Base-by-base conservation (phyloP, 1,284 basidiomycete genomes). In the Malassezia arunalokei region DNA sequence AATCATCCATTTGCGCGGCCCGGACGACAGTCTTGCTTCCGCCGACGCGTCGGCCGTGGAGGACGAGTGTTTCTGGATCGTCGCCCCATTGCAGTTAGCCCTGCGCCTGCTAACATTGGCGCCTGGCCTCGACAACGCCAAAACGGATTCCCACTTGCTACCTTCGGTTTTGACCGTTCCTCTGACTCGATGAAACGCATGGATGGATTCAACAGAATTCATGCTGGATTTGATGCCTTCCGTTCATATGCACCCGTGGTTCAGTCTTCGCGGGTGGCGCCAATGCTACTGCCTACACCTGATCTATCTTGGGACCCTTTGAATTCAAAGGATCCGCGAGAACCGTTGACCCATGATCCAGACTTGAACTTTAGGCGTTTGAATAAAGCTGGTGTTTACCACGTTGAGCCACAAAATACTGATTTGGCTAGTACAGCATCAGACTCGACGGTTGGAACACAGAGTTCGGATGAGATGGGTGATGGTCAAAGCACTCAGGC, bases 61-160 rank as follows among this genome's bases (percentile, higher is more conserved):
- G 70, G 70, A 11, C 62, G 70, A n/a, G 56, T 71, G 40, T 63
- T 66, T 40, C 53, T 72, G 49, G 70, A 72, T 45, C 62, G 70
- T 15, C 60, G 65, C 15, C 57, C 68, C 20, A 61, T 67, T 27
- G 48, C 62, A 7, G 65, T 64, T 6, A 73, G 68, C 47, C 61
- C 68, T 31, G 68, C 66, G 8, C 70, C 70, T 3, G 57, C 63
- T 11, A 69, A 51, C 42, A 57, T 72, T 32, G 37, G 51, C 29
- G 63, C 70, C 27, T 72, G 68, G 68, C 68, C 69, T 32, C 57
- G 54, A 5, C 32, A 41, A 29, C 30, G 31, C 32, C 20, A 46
- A 17, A 42, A 45, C 32, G 39, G 53, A 17, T 40, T 31, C 31
- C 49, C 51, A 4, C n/a, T 38, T 0, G 49, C 41, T 29, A 35